Conservation (phyloP, 2,329 filamentous ascomycete genomes). For the Aspergillus flavus region DNA sequence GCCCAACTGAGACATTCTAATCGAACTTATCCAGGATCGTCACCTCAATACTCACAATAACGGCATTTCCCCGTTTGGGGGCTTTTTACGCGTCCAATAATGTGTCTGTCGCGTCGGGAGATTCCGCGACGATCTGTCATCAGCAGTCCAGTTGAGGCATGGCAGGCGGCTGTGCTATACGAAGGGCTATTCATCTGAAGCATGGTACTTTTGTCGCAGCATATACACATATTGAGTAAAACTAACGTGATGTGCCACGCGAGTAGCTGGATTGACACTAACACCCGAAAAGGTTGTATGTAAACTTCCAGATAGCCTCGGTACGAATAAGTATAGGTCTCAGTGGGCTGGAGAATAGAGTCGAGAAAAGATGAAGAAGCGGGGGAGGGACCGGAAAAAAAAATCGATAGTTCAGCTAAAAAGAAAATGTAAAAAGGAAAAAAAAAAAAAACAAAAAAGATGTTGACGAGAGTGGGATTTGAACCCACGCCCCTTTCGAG, state of each 20-base stretch:
- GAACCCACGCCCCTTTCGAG: conserved; percentile 7
- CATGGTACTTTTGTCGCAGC: too few species aligned
- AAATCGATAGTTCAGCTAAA: too few species aligned
- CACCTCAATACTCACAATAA: neutral
- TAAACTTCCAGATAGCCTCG: too few species aligned
- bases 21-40: neutral
- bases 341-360: too few species aligned
- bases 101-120: neutral
- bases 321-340: too few species aligned
- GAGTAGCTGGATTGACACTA: too few species aligned
- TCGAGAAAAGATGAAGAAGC: too few species aligned
- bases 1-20: neutral
- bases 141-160: neutral
- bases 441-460: too few species aligned
- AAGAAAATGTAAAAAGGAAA: neutral
- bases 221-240: too few species aligned
- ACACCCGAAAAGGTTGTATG: too few species aligned
- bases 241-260: too few species aligned
- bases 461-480: conserved; percentile 7
- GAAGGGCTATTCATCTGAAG: too few species aligned
- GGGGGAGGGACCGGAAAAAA: neutral
- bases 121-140: neutral
- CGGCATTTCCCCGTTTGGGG: neutral
- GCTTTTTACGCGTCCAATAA: neutral
- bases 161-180: neutral